Evolutionary conservation across 305 asterid species (phyloP).

Genomic region (Andrographis paniculata): DNA sequence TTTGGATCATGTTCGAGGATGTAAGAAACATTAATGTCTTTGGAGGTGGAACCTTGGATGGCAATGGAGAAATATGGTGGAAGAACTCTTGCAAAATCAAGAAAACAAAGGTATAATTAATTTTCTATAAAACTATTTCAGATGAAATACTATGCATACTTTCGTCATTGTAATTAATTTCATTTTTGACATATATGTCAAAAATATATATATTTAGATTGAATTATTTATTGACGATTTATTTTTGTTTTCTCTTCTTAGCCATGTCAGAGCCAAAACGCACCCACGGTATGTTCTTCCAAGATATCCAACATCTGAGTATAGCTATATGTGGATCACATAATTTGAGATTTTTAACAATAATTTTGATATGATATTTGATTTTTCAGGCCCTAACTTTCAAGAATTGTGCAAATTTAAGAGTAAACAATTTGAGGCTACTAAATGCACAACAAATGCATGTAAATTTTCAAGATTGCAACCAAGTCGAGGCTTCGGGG

Average conservation of each 20-base stretch:
- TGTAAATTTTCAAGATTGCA: conserved; percentile 44
- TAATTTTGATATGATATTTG: conserved; percentile 4
- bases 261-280: conserved; percentile 62
- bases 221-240: conserved; percentile 10
- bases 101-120: conserved; percentile 35
- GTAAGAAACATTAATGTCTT: conserved; percentile 37
- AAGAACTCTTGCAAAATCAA: conserved; percentile 63
- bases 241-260: conserved; percentile 17
- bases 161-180: too few species aligned
- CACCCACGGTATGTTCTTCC: conserved; percentile 70
- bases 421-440: conserved; percentile 31
- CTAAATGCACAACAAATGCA: conserved; percentile 87
- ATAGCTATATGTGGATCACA: not conserved
- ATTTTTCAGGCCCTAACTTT: conserved; percentile 87
- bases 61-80: conserved; percentile 94
- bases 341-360: not conserved
- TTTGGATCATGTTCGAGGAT: conserved; percentile 65
- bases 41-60: conserved; percentile 81
- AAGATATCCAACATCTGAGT: too few species aligned
- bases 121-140: too few species aligned
- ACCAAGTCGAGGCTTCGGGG: conserved; percentile 39
- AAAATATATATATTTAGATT: not conserved
- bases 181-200: not conserved
- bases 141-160: too few species aligned
- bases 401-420: conserved; percentile 48